Percentiles rank a stretch among this genome's conserved stretches.
Conservation (phyloP, 2,329 filamentous ascomycete genomes). For the Chaetomiaceae sp. region DNA sequence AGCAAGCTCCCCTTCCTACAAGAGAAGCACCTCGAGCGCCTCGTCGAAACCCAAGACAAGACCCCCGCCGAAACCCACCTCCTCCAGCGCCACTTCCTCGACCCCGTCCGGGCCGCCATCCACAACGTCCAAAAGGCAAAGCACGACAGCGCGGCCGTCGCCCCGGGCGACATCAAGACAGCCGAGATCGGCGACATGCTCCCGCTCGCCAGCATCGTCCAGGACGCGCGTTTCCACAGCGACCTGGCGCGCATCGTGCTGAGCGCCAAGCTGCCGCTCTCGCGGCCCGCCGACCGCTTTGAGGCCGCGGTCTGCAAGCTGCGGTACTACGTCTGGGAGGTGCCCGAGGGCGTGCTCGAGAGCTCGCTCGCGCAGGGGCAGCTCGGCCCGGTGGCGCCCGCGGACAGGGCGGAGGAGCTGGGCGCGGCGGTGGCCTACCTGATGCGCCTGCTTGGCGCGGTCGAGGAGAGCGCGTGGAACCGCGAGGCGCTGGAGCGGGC, state of each 20-base stretch:
- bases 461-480: background rate
- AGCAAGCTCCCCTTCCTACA: constrained; percentile 81
- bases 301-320: constrained; percentile 17
- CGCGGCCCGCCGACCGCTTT: constrained; percentile 1
- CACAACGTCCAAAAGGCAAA: background rate
- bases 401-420: background rate
- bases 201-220: background rate
- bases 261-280: background rate
- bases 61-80: constrained; percentile 7
- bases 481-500: background rate
- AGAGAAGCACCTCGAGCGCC: constrained; percentile 27
- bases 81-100: constrained; percentile 20
- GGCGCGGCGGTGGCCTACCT: constrained; percentile 12
- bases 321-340: constrained; percentile 29
- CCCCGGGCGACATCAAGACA: background rate
- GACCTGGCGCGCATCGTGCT: constrained; percentile 12
- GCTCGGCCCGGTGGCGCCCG: constrained; percentile 1
- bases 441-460: constrained; percentile 2
- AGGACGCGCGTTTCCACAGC: background rate
- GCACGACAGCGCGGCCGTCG: background rate
- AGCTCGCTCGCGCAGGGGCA: background rate
- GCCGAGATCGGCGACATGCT: background rate
- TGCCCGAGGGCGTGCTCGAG: constrained; percentile 8
- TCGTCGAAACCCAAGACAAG: constrained; percentile 16
- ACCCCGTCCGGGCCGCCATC: constrained; percentile 24